phyloP scores from a whole-genome alignment of 2,329 filamentous ascomycete species.

The Leptosphaerulina australis region DNA sequence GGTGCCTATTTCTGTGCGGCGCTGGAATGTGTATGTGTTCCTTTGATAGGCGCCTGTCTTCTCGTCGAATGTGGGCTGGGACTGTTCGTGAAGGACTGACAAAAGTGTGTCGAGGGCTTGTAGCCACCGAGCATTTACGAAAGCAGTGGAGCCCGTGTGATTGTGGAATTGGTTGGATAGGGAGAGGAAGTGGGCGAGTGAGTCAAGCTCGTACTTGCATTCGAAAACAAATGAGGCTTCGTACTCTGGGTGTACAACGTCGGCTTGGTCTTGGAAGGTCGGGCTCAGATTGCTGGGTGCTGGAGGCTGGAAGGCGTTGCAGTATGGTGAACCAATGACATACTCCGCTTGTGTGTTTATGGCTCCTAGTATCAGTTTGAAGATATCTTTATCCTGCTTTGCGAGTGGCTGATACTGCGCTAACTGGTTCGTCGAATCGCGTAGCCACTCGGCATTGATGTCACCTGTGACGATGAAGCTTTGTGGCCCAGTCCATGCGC shows the following conservation, averaged over 20 bases:
- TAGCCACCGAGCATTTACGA: slow-evolving; percentile 79
- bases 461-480: slow-evolving; percentile 94
- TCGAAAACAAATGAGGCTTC: slow-evolving; percentile 88
- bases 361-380: slow-evolving; percentile 82
- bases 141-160: slow-evolving; percentile 76
- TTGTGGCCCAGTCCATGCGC: slow-evolving; percentile 81
- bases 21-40: slow-evolving; percentile 88
- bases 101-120: slow-evolving; percentile 77
- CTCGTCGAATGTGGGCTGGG: slow-evolving; percentile 77
- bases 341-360: slow-evolving; percentile 97
- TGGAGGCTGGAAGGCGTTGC: slow-evolving; percentile 97
- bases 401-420: slow-evolving; percentile 86
- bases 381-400: slow-evolving; percentile 77
- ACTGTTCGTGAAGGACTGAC: slow-evolving; percentile 76
- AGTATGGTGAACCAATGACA: slow-evolving; percentile 93
- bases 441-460: slow-evolving; percentile 90
- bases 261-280: slow-evolving; percentile 79
- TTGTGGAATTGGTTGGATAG: slow-evolving; percentile 86
- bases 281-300: slow-evolving; percentile 76
- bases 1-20: slow-evolving; percentile 79
- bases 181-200: slow-evolving; percentile 86
- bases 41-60: slow-evolving; percentile 66
- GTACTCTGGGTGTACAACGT: slow-evolving; percentile 83
- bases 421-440: slow-evolving; percentile 92
- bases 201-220: slow-evolving; percentile 99